Evolutionary conservation across 139 green algal species (phyloP).

Genomic region (Spirogloea muscicola): DNA sequence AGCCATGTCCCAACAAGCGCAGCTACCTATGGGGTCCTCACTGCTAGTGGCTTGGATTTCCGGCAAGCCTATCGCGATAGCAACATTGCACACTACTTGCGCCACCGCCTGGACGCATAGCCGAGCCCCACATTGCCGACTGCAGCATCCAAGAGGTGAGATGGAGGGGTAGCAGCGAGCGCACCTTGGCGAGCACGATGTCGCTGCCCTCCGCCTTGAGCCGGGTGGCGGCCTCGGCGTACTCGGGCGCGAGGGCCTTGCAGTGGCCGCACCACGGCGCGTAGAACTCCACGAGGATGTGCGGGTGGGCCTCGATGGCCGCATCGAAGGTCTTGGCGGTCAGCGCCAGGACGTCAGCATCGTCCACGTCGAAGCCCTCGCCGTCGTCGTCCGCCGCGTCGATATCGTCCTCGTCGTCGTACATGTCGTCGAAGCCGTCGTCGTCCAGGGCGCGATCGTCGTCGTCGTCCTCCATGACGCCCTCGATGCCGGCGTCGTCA

Average conservation of each 20-base stretch:
- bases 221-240: conserved; percentile 18
- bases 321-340: neutral
- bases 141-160: no score
- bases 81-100: no score
- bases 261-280: conserved; percentile 70
- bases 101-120: no score
- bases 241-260: conserved; percentile 58
- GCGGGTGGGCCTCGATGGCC: conserved; percentile 28
- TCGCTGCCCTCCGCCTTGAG: conserved; percentile 18
- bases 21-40: no score
- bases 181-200: conserved; percentile 42
- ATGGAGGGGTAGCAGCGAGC: no score
- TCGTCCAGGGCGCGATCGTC: neutral
- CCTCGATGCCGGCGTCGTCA: no score
- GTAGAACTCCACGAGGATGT: conserved; percentile 60
- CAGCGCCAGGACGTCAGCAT: conserved; percentile 14
- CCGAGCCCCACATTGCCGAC: no score
- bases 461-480: no score
- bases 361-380: neutral
- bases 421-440: neutral
- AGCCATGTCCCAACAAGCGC: no score
- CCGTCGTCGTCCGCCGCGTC: no score
- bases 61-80: no score
- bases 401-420: conserved; percentile 10
- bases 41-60: no score